Conservation (phyloP, 345 rosid genomes). For the Arabidopsis arenosa region DNA sequence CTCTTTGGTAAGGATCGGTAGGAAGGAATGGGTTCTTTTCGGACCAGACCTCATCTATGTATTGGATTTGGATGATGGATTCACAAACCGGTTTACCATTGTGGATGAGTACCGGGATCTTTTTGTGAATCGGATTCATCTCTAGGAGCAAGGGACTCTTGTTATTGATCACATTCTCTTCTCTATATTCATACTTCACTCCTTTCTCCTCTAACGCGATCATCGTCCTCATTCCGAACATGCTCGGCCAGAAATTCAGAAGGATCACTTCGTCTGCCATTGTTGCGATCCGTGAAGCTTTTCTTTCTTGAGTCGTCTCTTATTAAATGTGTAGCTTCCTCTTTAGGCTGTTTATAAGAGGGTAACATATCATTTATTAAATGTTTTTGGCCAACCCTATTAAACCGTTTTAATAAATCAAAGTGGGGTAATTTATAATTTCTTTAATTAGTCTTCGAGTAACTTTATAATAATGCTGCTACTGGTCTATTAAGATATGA, state of each 20-base stretch:
- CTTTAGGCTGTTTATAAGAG: too few relatives aligned
- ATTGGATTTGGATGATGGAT: slow-evolving; percentile 35
- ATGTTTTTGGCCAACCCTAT: too few relatives aligned
- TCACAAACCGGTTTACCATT: slow-evolving; percentile 40
- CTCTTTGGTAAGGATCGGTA: slow-evolving; percentile 25
- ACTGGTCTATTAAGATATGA: too few relatives aligned
- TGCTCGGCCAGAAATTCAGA: slow-evolving; percentile 33
- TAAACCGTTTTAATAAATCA: too few relatives aligned
- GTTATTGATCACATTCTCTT: slow-evolving; percentile 23
- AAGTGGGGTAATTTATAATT: too few relatives aligned
- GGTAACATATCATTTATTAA: too few relatives aligned
- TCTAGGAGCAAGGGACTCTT: slow-evolving; percentile 34
- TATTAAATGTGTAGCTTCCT: too few relatives aligned
- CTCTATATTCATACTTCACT: slow-evolving; percentile 32
- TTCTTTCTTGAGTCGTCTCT: too few relatives aligned
- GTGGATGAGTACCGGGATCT: slow-evolving; percentile 35
- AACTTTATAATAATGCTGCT: too few relatives aligned
- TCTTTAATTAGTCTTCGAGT: too few relatives aligned
- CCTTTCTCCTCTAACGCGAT: slow-evolving; percentile 38
- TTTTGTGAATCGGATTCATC: slow-evolving; percentile 40
- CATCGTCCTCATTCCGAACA: slow-evolving; percentile 34
- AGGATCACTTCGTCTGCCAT: slow-evolving; percentile 35
- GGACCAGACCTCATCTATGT: slow-evolving; percentile 36
- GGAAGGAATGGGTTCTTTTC: slow-evolving; percentile 28
- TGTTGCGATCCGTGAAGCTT: neutral